phyloP scores from a whole-genome alignment of 2,329 filamentous ascomycete genomes.

The Escovopsis sp. region DNA sequence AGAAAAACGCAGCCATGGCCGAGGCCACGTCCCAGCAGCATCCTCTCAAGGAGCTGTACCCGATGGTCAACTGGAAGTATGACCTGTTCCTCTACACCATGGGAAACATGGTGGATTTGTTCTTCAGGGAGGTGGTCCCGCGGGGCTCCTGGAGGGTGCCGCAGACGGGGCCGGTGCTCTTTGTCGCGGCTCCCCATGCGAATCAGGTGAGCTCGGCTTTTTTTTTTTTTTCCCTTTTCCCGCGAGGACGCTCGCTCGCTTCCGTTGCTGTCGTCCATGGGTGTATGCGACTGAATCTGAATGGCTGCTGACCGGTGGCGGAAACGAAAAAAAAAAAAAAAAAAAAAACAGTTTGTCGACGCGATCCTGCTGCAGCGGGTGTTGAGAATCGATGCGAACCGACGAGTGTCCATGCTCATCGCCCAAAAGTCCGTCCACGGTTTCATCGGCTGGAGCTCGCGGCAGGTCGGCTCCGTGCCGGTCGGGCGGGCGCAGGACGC shows the following conservation, averaged over 20 bases:
- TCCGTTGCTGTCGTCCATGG: not conserved
- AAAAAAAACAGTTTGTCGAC: slow-evolving; percentile 66
- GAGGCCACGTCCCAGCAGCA: not conserved
- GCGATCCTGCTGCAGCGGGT: slow-evolving; percentile 86
- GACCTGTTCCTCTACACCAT: slow-evolving; percentile 65
- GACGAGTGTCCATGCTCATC: slow-evolving; percentile 82
- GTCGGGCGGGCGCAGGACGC: slow-evolving; percentile 84
- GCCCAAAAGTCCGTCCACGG: slow-evolving; percentile 91
- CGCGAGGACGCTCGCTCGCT: not conserved
- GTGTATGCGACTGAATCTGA: too few species aligned
- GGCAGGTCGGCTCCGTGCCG: slow-evolving; percentile 78
- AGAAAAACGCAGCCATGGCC: not conserved
- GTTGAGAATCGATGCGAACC: slow-evolving; percentile 70
- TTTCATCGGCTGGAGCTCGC: slow-evolving; percentile 79
- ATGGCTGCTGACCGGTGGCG: too few species aligned
- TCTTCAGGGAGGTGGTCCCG: slow-evolving; percentile 96
- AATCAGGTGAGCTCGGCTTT: slow-evolving; percentile 54
- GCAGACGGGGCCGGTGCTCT: slow-evolving; percentile 73
- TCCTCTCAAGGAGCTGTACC: slow-evolving; percentile 41
- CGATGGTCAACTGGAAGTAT: slow-evolving; percentile 61
- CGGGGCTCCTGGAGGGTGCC: slow-evolving; percentile 92
- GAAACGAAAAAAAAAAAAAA: not conserved
- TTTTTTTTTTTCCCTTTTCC: too few species aligned
- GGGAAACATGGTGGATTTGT: slow-evolving; percentile 79
- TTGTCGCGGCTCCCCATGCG: slow-evolving; percentile 91